Evolutionary conservation across 23 red algal species (phyloP).

Genomic region (Gracilaria domingensis): DNA sequence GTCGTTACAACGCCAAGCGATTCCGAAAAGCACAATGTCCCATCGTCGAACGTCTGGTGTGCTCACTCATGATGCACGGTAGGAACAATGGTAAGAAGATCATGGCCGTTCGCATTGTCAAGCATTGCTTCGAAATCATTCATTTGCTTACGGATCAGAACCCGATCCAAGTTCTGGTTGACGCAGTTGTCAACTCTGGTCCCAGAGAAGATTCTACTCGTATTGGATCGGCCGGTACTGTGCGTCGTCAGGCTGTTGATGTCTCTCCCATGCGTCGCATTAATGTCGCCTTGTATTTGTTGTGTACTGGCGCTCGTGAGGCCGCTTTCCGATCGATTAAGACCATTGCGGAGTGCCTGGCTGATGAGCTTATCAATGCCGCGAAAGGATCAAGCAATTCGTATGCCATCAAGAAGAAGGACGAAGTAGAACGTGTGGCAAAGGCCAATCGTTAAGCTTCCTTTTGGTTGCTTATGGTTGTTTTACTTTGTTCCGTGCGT

Average conservation of each 20-base stretch:
- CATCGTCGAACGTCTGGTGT: conserved; percentile 97
- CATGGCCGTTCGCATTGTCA: conserved; percentile 99
- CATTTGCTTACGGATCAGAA: conserved; percentile 98
- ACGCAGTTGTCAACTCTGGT: conserved; percentile 97
- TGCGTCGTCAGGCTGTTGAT: conserved; percentile 99
- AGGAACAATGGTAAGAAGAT: conserved; percentile 99
- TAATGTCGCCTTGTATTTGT: conserved; percentile 94
- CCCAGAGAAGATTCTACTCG: conserved; percentile 99
- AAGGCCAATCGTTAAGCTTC: conserved; percentile 91
- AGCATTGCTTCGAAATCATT: conserved; percentile 99
- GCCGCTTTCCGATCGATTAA: conserved; percentile 98
- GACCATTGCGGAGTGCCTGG: conserved; percentile 99
- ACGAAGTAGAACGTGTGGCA: conserved; percentile 99
- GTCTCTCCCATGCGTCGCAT: conserved; percentile 98
- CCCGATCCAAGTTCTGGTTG: conserved; percentile 96
- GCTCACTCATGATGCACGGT: conserved; percentile 99
- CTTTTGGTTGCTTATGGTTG: too few relatives aligned
- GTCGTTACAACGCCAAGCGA: conserved; percentile 93
- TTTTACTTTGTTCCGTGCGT: not conserved
- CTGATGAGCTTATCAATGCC: conserved; percentile 99
- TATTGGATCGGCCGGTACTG: conserved; percentile 98
- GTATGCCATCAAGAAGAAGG: conserved; percentile 99
- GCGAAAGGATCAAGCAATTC: conserved; percentile 98
- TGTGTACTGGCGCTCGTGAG: conserved; percentile 98
- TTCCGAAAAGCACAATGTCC: conserved; percentile 98